Conservation (phyloP, 164 flowering plant genomes). For the Dillenia turbinata region DNA sequence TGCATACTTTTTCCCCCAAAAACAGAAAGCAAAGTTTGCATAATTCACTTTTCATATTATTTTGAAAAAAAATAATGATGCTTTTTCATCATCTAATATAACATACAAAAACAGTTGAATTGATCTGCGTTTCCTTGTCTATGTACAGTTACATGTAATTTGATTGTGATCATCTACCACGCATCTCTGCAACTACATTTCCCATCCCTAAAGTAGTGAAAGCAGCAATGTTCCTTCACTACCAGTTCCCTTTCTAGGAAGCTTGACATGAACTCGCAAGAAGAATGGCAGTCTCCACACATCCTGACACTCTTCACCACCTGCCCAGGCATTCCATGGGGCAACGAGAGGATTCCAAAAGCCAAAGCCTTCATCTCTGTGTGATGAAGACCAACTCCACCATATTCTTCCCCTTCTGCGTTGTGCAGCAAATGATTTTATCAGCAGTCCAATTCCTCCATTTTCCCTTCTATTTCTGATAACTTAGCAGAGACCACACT, state of each 20-base stretch:
- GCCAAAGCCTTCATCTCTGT: conserved; percentile 36
- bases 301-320: conserved; percentile 23
- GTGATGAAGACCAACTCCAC: conserved; percentile 20
- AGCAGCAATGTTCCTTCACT: conserved; percentile 27
- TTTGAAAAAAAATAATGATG: too few species aligned
- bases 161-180: conserved; percentile 20
- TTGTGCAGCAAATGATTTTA: conserved; percentile 29
- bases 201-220: conserved; percentile 35
- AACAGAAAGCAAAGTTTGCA: too few species aligned
- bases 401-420: conserved; percentile 28
- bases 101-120: too few species aligned
- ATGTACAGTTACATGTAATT: conserved; percentile 3
- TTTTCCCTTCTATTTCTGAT: conserved; percentile 19
- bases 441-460: conserved; percentile 34
- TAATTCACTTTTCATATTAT: too few species aligned
- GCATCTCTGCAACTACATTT: conserved; percentile 33
- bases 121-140: not conserved
- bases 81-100: too few species aligned
- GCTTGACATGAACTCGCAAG: conserved; percentile 34
- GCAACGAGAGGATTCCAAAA: conserved; percentile 23
- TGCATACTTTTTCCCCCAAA: too few species aligned
- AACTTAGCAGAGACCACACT: conserved; percentile 16
- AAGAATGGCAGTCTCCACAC: conserved; percentile 37
- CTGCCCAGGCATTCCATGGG: conserved; percentile 21
- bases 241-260: conserved; percentile 22